Evolutionary conservation across 1,284 basidiomycete genomes (phyloP).

Genomic region (Rhodotorula sp.): DNA sequence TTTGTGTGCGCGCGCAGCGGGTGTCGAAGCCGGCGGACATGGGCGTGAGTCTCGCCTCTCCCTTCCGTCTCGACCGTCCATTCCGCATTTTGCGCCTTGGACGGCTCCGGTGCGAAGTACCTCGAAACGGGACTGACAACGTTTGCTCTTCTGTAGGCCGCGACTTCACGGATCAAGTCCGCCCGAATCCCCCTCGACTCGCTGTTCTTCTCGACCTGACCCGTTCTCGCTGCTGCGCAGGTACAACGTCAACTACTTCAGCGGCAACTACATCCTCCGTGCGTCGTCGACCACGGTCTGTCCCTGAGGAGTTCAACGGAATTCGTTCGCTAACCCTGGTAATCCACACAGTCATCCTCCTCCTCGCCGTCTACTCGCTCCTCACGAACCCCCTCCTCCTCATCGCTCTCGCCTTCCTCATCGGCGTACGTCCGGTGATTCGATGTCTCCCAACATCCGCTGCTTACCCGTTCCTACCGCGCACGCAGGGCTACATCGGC

Average conservation of each 20-base stretch:
- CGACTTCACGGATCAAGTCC: constrained; percentile 18
- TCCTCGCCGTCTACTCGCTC: constrained; percentile 83
- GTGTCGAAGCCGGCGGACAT: constrained; percentile 34
- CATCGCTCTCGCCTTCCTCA: constrained; percentile 79
- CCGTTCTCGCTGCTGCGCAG: neutral
- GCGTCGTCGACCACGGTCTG: constrained; percentile 38
- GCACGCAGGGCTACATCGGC: constrained; percentile 65
- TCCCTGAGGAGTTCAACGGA: constrained; percentile 15
- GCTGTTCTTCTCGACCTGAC: too few species aligned
- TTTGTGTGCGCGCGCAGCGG: constrained; percentile 9
- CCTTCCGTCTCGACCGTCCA: too few species aligned
- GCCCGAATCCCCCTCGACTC: neutral
- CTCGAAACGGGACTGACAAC: neutral
- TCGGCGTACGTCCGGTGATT: constrained; percentile 54
- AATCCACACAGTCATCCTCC: constrained; percentile 69
- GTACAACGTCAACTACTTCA: constrained; percentile 30
- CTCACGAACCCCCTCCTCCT: constrained; percentile 79
- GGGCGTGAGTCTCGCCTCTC: constrained; percentile 12
- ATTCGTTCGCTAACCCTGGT: neutral
- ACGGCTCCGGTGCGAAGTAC: neutral
- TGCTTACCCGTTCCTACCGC: too few species aligned
- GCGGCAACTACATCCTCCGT: constrained; percentile 20
- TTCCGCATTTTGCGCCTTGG: too few species aligned
- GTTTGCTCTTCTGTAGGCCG: neutral
- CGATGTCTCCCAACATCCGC: too few species aligned